Evolutionary conservation across 768 basidiomycete genomes (phyloP), one percentile per base, ranked within the genome.

Genomic region (Hirschioporus abietinus): DNA sequence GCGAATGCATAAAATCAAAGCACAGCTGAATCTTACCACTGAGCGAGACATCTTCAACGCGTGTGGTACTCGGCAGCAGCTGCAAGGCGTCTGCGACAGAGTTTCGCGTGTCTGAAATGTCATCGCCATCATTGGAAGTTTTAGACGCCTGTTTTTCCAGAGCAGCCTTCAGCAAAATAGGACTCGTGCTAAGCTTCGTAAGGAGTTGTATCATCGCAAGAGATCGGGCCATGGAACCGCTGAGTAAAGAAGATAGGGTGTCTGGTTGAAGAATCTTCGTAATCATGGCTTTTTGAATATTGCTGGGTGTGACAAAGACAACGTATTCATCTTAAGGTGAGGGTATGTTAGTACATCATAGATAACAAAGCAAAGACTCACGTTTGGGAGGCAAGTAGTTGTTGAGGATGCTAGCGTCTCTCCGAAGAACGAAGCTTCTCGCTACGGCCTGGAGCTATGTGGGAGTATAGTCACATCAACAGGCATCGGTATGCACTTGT

Each of bases 101-200:
- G 12, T 79, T 78, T 36, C 80, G 80, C 70, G 80, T 84, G 64
- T 83, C 77, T 18, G 74, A 72, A 20, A 78, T 77, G 10, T 76
- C 76, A 30, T 77, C 76, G 7, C 78, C 74, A 34, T 71, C 70
- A 12, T 25, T 15, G 24, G 60, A 25, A 57, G 60, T 72, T 66
- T 82, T 82, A 26, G 73, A 76, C 70, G 80, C 85, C 20, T 81
- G 82, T 68, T 84, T 88, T 69, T 91, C 88, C 18, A 84, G 85
- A 5, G 89, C 88, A n/a, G 90, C 88, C 72, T 91, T 93, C 59
- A 95, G 79, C 34, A 99, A 79, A 35, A 93, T 87, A 0, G 96
- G 96, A 71, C 93, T 95, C 73, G 92, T 99, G 80, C 92, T 94
- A 68, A 99, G 84, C 82, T 98, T 97, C 15, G 89, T 91, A 35